Percentiles rank a stretch among this genome's conserved stretches.
Evolutionary conservation across 208 protist genomes (phyloP).

Genomic region (Leptomonas pyrrhocoris): DNA sequence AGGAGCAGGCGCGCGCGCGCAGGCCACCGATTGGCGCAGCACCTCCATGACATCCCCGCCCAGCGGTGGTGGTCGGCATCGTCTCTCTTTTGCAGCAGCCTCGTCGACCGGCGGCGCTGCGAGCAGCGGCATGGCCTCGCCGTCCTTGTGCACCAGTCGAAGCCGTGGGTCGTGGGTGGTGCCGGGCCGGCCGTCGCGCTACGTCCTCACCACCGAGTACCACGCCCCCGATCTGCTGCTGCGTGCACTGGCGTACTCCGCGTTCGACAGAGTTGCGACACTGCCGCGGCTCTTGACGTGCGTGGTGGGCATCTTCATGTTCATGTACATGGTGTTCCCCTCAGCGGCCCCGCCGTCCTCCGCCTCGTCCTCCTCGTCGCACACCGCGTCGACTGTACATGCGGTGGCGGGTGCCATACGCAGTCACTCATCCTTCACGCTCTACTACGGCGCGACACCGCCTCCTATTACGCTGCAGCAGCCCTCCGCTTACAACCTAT

Average conservation of each 20-base stretch:
- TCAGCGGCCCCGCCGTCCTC: neutral
- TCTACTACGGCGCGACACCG: slow-evolving; percentile 1
- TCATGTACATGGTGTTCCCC: slow-evolving; percentile 41
- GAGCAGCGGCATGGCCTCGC: slow-evolving; percentile 2
- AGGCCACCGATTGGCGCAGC: neutral
- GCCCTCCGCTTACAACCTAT: neutral
- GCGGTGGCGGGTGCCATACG: neutral
- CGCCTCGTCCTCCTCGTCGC: neutral
- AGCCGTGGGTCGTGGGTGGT: slow-evolving; percentile 19
- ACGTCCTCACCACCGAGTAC: slow-evolving; percentile 17
- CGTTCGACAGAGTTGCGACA: slow-evolving; percentile 27
- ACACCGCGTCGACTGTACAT: neutral
- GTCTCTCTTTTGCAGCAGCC: neutral
- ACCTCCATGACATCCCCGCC: neutral
- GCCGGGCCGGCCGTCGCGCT: slow-evolving; percentile 24
- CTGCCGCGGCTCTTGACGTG: slow-evolving; percentile 33
- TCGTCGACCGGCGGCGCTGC: neutral
- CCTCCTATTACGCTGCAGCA: neutral
- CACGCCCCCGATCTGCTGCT: slow-evolving; percentile 31
- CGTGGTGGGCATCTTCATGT: slow-evolving; percentile 34
- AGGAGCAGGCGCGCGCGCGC: neutral
- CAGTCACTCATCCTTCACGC: slow-evolving; percentile 10
- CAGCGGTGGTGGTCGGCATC: neutral
- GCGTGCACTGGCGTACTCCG: slow-evolving; percentile 34
- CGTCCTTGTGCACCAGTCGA: neutral